A percentile compares a stretch with the other conserved stretches of the same genome.
Conservation (phyloP, 2,329 filamentous ascomycete species). For the Gaeumannomyces sp. region DNA sequence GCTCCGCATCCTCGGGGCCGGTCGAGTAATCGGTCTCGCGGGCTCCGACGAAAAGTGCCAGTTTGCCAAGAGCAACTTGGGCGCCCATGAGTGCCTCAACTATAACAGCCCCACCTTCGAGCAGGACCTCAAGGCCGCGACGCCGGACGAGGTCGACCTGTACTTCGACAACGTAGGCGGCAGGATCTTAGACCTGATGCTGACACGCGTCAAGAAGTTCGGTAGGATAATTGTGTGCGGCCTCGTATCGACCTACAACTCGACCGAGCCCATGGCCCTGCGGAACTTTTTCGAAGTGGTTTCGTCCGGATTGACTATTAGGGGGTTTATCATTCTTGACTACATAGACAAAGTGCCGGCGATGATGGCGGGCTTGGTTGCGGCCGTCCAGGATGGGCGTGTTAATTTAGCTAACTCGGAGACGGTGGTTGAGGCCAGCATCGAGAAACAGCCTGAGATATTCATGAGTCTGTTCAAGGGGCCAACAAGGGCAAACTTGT, state of each 20-base stretch:
- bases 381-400: conserved; percentile 19
- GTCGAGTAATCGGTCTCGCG: conserved; percentile 45
- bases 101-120: conserved; percentile 43
- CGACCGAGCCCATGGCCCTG: conserved; percentile 23
- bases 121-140: conserved; percentile 38
- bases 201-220: conserved; percentile 32
- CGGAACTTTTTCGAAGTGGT: conserved; percentile 39
- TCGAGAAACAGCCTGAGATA: conserved; percentile 23
- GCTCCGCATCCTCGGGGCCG: conserved; percentile 39
- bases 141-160: conserved; percentile 43
- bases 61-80: conserved; percentile 40
- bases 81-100: conserved; percentile 48
- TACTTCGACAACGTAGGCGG: conserved; percentile 47
- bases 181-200: conserved; percentile 38
- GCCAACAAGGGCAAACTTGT: conserved; percentile 23
- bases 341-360: conserved; percentile 23
- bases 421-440: conserved; percentile 21
- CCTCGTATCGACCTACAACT: conserved; percentile 35
- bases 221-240: conserved; percentile 38
- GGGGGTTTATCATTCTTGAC: conserved; percentile 38
- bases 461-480: conserved; percentile 24
- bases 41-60: conserved; percentile 45
- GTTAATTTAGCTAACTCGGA: conserved; percentile 19
- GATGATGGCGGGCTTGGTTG: conserved; percentile 20
- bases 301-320: conserved; percentile 32